Conservation (phyloP, 179 eudicot genomes). For the Beta macrorhiza region DNA sequence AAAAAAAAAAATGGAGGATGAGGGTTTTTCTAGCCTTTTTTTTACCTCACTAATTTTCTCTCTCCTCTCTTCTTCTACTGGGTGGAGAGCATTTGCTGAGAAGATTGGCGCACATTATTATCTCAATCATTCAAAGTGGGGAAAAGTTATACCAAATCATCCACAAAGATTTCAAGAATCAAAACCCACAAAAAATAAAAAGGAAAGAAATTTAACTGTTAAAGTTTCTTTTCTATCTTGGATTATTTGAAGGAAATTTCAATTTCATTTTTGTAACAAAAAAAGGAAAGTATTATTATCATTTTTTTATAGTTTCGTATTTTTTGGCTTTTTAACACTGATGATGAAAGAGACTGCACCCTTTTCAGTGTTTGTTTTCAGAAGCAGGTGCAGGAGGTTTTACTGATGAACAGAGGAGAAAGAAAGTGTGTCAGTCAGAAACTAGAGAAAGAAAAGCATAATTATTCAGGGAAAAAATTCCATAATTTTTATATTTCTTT, state of each 20-base stretch:
- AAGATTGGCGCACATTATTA: constrained; percentile 50
- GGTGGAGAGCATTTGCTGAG: constrained; percentile 35
- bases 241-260: neutral
- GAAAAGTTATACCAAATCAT: constrained; percentile 21
- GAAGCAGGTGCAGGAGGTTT: constrained; percentile 24
- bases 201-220: constrained; percentile 6
- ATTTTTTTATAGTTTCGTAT: neutral
- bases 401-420: constrained; percentile 11
- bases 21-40: neutral
- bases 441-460: too few relatives aligned
- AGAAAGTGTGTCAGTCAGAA: neutral
- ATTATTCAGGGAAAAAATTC: too few relatives aligned
- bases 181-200: constrained; percentile 11
- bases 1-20: neutral
- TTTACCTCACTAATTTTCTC: constrained; percentile 9
- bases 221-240: constrained; percentile 10
- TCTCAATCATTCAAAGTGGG: constrained; percentile 49
- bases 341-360: constrained; percentile 27
- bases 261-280: too few relatives aligned
- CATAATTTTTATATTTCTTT: too few relatives aligned
- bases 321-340: constrained; percentile 11
- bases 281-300: neutral
- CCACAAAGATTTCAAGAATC: constrained; percentile 10
- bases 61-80: constrained; percentile 22
- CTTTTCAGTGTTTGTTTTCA: constrained; percentile 23